Percentiles rank a stretch among this genome's conserved stretches.
Evolutionary conservation across 1,139 yeast genomes (phyloP).

Genomic region (Hyphopichia buzzinii): DNA sequence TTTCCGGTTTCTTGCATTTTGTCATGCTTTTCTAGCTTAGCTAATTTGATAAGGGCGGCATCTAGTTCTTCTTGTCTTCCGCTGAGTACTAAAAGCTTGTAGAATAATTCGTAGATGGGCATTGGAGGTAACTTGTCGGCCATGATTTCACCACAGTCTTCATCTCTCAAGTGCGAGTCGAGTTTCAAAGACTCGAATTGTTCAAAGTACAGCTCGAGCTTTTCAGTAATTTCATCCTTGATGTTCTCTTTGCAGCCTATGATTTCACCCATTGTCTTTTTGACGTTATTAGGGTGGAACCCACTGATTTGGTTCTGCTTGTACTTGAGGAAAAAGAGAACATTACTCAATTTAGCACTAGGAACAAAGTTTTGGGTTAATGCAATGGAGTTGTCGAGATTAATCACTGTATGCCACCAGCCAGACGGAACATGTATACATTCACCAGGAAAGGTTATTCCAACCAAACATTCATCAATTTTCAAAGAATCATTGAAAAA

Average conservation of each 20-base stretch:
- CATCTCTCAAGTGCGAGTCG: constrained; percentile 25
- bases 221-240: constrained; percentile 6
- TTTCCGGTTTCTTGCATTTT: constrained; percentile 18
- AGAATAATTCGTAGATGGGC: constrained; percentile 60
- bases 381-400: constrained; percentile 75
- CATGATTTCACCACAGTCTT: constrained; percentile 44
- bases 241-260: constrained; percentile 7
- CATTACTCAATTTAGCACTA: constrained; percentile 51
- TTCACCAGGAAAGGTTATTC: constrained; percentile 78
- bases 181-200: constrained; percentile 17
- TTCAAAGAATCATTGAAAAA: constrained; percentile 62
- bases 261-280: constrained; percentile 31
- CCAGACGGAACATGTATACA: constrained; percentile 88
- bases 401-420: constrained; percentile 95
- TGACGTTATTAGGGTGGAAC: constrained; percentile 57
- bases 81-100: constrained; percentile 33
- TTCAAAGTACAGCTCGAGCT: constrained; percentile 17
- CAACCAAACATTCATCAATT: constrained; percentile 56
- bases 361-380: constrained; percentile 90
- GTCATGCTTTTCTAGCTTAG: constrained; percentile 24
- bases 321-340: constrained; percentile 63
- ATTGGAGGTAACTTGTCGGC: constrained; percentile 35
- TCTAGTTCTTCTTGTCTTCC: constrained; percentile 32
- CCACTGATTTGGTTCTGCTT: constrained; percentile 77
- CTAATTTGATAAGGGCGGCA: constrained; percentile 31